Percentiles rank a stretch among this genome's conserved stretches.
Conservation (phyloP, 148 eudicot genomes). For the Nyssa sinensis region DNA sequence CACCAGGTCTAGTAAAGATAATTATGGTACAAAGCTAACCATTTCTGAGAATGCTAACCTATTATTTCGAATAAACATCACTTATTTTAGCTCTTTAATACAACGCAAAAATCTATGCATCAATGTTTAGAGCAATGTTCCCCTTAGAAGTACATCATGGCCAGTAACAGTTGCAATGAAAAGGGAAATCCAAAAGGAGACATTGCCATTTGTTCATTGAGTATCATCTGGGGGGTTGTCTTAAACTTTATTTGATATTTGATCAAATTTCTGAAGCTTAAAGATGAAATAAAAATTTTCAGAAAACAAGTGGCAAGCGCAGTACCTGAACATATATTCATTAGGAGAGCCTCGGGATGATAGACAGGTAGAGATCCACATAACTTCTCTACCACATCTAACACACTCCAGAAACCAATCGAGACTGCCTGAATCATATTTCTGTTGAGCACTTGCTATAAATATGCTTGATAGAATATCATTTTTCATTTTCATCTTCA, state of each 20-base stretch:
- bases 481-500: conserved; percentile 38
- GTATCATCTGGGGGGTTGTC: neutral
- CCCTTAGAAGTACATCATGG: neutral
- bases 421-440: conserved; percentile 20
- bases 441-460: conserved; percentile 32
- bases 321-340: conserved; percentile 75
- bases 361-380: conserved; percentile 62
- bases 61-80: neutral
- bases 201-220: neutral
- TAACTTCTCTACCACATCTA: conserved; percentile 52
- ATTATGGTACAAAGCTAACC: neutral
- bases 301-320: conserved; percentile 6
- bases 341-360: conserved; percentile 78
- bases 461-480: conserved; percentile 25
- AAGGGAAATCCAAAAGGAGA: neutral
- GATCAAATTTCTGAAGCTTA: neutral
- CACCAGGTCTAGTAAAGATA: neutral
- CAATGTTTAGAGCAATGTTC: neutral
- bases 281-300: neutral
- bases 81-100: neutral
- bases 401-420: conserved; percentile 42
- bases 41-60: neutral
- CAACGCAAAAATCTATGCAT: neutral
- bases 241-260: neutral
- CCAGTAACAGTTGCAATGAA: too few relatives aligned